Evolutionary conservation across 352 stramenopile species (phyloP), one percentile per base, ranked within the genome.

Genomic region (Globisporangium canariense): DNA sequence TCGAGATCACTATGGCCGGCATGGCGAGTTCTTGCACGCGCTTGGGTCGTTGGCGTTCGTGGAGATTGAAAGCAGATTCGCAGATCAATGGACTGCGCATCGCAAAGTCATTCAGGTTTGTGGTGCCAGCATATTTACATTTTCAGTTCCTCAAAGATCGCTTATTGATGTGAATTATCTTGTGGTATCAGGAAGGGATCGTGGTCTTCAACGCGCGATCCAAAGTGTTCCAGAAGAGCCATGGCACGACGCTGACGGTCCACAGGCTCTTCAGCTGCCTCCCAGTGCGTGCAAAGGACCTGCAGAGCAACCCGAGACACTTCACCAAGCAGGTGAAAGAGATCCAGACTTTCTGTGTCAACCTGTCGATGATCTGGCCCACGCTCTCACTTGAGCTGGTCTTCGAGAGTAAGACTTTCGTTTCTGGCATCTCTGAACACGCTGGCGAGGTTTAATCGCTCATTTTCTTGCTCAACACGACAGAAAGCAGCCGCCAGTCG

Each of bases 351-450:
- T 83, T 91, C 50, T 86, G 77, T 40, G 55, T 70, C 10, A 83
- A 71, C 18, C 74, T 91, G 36, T 87, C 83, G 0, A 75, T 96
- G 70, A 87, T 94, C 14, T 91, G 83, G 80, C 81, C 80, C n/a
- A 77, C 68, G 2, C 47, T 93, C 8, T 71, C 85, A 11, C 76
- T 93, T 59, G 69, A 86, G 20, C 58, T 90, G 20, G 73, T 68
- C 34, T 87, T 82, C 69, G 40, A 82, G 67, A 64, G 79, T 77
- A 65, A 4, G 65, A 30, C 10, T 8, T 62, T 40, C 25, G 32
- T n/a, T 36, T 45, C 13, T 2, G 18, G 25, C 18, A 13, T 25
- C 25, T 28, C 25, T 28, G 25, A 28, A 28, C 25, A 28, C 25
- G 25, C 25, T 2, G 25, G 25, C 2, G 25, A 28, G 25, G 2